Percentiles rank a stretch among this genome's conserved stretches.
phyloP scores from a whole-genome alignment of 305 asterid genomes.

The Plantago lanceolata region DNA sequence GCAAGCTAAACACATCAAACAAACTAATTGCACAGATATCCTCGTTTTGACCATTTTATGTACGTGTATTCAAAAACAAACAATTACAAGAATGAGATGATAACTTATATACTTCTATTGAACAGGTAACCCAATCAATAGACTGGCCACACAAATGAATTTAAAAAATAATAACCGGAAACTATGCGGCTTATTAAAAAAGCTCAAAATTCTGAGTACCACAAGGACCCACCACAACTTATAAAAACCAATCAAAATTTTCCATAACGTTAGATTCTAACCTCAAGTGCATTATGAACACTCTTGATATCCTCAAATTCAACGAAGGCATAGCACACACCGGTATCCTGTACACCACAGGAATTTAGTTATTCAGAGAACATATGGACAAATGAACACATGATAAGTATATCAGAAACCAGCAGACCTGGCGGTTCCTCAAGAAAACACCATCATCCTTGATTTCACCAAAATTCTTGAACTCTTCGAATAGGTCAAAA shows the following conservation, averaged over 20 bases:
- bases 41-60: too few species aligned
- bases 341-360: constrained; percentile 62
- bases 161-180: too few species aligned
- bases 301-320: constrained; percentile 81
- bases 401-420: constrained; percentile 10
- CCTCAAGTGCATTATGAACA: constrained; percentile 82
- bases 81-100: not conserved
- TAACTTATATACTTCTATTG: too few species aligned
- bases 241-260: not conserved
- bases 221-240: not conserved
- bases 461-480: constrained; percentile 61
- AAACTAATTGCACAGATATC: too few species aligned
- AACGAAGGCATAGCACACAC: constrained; percentile 85
- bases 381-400: constrained; percentile 3
- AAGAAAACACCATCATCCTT: constrained; percentile 75
- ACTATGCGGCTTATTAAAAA: too few species aligned
- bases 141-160: not conserved
- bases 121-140: not conserved
- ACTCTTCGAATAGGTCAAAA: constrained; percentile 65
- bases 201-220: not conserved
- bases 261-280: constrained; percentile 21
- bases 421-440: constrained; percentile 45
- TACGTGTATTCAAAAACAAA: too few species aligned
- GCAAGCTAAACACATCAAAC: too few species aligned
- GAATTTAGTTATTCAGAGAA: constrained; percentile 19